phyloP scores from a whole-genome alignment of 1,139 yeast species.

The Taphrina deformans region DNA sequence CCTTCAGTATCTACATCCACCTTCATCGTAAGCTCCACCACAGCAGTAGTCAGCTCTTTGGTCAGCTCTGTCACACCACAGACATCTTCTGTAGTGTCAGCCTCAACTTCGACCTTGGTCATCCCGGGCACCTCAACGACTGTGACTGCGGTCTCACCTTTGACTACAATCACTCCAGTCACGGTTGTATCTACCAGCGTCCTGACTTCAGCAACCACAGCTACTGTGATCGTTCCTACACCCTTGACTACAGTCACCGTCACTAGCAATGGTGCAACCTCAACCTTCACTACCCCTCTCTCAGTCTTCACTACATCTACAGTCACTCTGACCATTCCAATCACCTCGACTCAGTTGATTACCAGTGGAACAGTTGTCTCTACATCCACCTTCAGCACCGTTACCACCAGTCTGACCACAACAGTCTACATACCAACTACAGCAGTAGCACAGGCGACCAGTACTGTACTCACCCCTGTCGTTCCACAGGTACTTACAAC shows the following conservation, averaged over 20 bases:
- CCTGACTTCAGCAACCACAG: neutral
- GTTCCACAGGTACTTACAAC: neutral
- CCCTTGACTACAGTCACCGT: neutral
- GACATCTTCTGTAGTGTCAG: neutral
- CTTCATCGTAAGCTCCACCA: neutral
- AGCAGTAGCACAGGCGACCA: neutral
- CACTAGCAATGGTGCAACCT: neutral
- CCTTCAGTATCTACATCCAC: neutral
- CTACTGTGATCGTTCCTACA: neutral
- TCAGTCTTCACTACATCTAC: neutral
- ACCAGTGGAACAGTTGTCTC: neutral
- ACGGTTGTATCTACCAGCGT: neutral
- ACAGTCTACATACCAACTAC: neutral
- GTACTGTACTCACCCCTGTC: neutral
- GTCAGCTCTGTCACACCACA: neutral
- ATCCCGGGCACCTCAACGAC: neutral
- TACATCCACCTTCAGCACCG: neutral
- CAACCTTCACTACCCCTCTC: slow-evolving; percentile 6
- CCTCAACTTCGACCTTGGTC: neutral
- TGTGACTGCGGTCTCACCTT: neutral
- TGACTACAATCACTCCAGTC: neutral
- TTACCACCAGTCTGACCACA: neutral
- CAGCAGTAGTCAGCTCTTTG: neutral
- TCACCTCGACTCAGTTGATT: neutral
- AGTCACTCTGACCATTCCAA: neutral